Evolutionary conservation across 495 filamentous ascomycete species (phyloP).

Genomic region (Penicillium manginii): DNA sequence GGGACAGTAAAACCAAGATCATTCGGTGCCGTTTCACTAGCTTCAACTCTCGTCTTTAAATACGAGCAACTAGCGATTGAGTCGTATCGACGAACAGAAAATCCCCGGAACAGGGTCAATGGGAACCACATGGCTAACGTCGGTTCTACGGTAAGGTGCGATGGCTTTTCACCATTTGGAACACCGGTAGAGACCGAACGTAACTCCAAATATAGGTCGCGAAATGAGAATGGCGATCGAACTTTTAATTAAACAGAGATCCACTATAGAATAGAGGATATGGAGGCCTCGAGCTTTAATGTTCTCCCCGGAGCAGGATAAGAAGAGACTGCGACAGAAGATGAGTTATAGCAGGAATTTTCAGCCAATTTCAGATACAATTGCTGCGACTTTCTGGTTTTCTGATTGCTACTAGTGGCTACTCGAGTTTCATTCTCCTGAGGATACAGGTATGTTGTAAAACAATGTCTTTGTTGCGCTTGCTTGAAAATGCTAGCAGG

Average conservation of each 20-base stretch:
- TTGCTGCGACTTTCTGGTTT: no score
- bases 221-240: conserved; percentile 1
- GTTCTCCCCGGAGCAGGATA: background rate
- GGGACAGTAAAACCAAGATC: background rate
- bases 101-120: background rate
- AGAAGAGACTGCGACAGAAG: background rate
- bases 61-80: background rate
- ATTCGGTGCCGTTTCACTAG: background rate
- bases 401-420: no score
- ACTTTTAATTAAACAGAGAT: conserved; percentile 9
- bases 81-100: background rate
- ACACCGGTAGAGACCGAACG: background rate
- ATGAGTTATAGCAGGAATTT: background rate
- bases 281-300: background rate
- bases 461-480: background rate
- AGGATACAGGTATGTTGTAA: background rate
- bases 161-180: background rate
- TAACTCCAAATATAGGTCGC: background rate
- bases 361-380: no score
- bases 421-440: no score
- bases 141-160: background rate
- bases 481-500: background rate
- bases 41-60: background rate
- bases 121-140: background rate
- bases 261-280: conserved; percentile 1